Evolutionary conservation across 106 monocot species (phyloP), one percentile per base, ranked within the genome.

Genomic region (Apostasia shenzhenica): DNA sequence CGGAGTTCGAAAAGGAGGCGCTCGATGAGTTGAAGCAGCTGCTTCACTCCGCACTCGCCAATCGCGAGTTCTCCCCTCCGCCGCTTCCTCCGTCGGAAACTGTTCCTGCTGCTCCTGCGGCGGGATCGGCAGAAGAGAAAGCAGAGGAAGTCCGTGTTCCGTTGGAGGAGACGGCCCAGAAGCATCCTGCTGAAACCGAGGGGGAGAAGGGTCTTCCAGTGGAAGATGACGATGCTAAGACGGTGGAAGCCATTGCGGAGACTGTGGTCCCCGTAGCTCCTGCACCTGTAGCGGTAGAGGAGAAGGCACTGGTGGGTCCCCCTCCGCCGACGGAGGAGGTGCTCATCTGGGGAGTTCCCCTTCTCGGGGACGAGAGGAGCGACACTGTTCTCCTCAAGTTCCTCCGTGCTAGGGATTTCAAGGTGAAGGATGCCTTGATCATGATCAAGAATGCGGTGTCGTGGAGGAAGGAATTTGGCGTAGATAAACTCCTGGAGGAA

Each of bases 401-500:
- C 71, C 82, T 83, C 55, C 74, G 75, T 8, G 78, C 82, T 3
- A 64, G 82, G 1, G 82, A 83, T 60, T 78, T 83, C 78, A 83
- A 78, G 70, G 41, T 55, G 48, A 74, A 78, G 49, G 78, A 83
- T 39, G 82, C 82, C 5, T 37, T 78, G 47, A 4, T 71, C 10
- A 83, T 83, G 82, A 55, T 83, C 41, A 74, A 75, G 48, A 67
- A 67, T 43, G 57, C 74, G 8, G 10, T 74, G 41, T 6, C 57
- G 0, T 83, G 82, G 82, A 56, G 82, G 41, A 42, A 53, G 59
- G 56, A 55, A 3, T 78, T 75, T 55, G 55, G 41, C 1, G 71
- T 78, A 40, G 78, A 83, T 12, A 48, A 13, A 1, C 48, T 83
- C 45, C 38, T 74, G 4, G 75, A 75, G 41, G 82, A 83, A 61